phyloP scores from a whole-genome alignment of 805 yeast species.

The Lipomyces sp. region DNA sequence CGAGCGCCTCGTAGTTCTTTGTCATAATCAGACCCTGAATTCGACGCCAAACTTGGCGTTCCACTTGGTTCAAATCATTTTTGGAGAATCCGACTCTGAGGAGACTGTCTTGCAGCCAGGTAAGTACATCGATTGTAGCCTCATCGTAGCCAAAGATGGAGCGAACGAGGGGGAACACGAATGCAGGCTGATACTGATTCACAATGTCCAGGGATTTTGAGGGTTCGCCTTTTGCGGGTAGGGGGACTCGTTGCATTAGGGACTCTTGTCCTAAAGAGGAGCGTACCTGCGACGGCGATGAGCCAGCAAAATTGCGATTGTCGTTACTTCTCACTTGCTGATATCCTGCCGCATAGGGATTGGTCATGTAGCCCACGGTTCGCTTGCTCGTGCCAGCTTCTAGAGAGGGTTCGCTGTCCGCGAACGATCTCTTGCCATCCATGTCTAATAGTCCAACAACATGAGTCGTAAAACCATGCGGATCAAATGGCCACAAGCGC shows the following conservation, averaged over 20 bases:
- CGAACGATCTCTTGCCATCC: neutral
- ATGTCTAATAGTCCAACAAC: neutral
- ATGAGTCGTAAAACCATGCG: neutral
- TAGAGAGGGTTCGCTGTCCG: neutral
- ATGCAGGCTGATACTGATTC: neutral
- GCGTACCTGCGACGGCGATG: neutral
- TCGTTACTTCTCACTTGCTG: neutral
- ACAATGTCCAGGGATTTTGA: neutral
- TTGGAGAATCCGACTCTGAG: neutral
- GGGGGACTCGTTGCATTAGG: neutral
- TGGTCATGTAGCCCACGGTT: neutral
- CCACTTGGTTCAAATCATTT: neutral
- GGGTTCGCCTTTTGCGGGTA: slow-evolving; percentile 5
- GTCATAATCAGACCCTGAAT: slow-evolving; percentile 13
- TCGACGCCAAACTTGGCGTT: neutral
- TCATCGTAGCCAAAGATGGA: slow-evolving; percentile 15
- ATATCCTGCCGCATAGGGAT: neutral
- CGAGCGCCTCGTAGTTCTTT: slow-evolving; percentile 8
- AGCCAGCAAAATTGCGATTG: neutral
- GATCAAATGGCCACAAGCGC: neutral
- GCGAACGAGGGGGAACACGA: slow-evolving; percentile 17
- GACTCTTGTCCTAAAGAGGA: neutral
- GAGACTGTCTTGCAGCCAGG: neutral
- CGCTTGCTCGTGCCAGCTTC: neutral
- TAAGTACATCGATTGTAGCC: neutral